phyloP scores from a whole-genome alignment of 106 monocot species.

The Gastrodia elata region DNA sequence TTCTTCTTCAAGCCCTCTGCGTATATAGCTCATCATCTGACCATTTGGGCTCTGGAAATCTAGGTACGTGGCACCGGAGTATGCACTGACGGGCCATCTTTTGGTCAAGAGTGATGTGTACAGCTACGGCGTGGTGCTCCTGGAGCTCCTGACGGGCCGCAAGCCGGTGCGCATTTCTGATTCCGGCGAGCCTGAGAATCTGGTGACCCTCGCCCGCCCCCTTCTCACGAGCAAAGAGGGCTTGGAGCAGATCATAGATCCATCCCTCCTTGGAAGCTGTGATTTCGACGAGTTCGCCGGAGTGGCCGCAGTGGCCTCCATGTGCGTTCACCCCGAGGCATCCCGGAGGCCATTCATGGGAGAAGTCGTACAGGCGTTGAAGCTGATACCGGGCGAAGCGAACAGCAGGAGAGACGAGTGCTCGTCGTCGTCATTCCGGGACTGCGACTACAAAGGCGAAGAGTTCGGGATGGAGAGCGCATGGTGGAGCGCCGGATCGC shows the following conservation, averaged over 20 bases:
- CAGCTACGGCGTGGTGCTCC: conserved; percentile 87
- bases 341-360: conserved; percentile 93
- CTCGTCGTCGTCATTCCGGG: conserved; percentile 32
- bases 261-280: conserved; percentile 38
- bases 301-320: conserved; percentile 81
- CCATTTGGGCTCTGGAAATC: not conserved
- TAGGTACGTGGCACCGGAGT: conserved; percentile 98
- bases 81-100: conserved; percentile 96
- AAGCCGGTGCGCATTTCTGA: conserved; percentile 72
- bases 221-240: conserved; percentile 65
- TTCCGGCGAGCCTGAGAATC: conserved; percentile 68
- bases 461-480: conserved; percentile 34
- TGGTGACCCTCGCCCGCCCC: conserved; percentile 84
- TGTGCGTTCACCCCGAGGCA: conserved; percentile 72
- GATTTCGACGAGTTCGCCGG: conserved; percentile 54
- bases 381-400: conserved; percentile 38
- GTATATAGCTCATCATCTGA: not conserved
- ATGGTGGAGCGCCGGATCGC: conserved; percentile 46
- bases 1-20: not conserved
- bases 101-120: conserved; percentile 96
- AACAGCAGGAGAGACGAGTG: conserved; percentile 35
- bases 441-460: conserved; percentile 35
- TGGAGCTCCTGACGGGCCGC: conserved; percentile 84
- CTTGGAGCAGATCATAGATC: conserved; percentile 65
- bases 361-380: conserved; percentile 86